Base-by-base conservation (phyloP, 139 green algal genomes). In the Coelastrella sp. region DNA sequence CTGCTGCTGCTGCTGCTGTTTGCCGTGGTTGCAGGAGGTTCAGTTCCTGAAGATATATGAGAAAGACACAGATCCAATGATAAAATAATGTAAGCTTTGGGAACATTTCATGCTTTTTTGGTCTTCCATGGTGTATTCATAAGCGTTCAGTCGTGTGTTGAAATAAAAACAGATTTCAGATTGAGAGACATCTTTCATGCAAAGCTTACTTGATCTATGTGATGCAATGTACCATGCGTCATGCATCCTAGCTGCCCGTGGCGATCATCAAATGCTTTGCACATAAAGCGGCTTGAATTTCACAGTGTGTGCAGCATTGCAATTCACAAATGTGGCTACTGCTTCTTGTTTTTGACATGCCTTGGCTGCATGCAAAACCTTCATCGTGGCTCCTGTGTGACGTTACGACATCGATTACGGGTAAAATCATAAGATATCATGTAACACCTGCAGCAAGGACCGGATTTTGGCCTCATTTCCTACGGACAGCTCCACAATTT, bases 391-490 rank as follows among this genome's bases (percentile, higher is more conserved):
- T n/a, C 0, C 14, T 8, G 14, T n/a, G 60, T 66, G 65, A 61
- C 15, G 14, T 61, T 25, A 17, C 15, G 6, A 15, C 56, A 7
- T 6, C 22, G n/a, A 17, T 59, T 4, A 25, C 7, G 20, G 5
- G 4, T 57, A 3, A 27, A 61, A 57, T 65, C 7, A 0, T 22
- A 35, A 15, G 35, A 75, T 4, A 11, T 11, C 6, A 10, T 3
- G 7, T 6, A 60, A 17, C 25, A 78, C 87, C 87, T 90, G 87
- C 7, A 91, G 56, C 4, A 91, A 73, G 24, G 12, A 58, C 17
- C 88, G 88, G 5, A 91, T 68, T 7, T 61, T 73, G 5, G 60
- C 88, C 61, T 87, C 88, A 27, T 19, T 88, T 27, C 65, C 88
- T 6, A 65, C 66, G 12, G 75, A 84, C 78, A 91, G 79, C 63